phyloP scores from a whole-genome alignment of 805 yeast genomes.

The Alloascoidea africana region DNA sequence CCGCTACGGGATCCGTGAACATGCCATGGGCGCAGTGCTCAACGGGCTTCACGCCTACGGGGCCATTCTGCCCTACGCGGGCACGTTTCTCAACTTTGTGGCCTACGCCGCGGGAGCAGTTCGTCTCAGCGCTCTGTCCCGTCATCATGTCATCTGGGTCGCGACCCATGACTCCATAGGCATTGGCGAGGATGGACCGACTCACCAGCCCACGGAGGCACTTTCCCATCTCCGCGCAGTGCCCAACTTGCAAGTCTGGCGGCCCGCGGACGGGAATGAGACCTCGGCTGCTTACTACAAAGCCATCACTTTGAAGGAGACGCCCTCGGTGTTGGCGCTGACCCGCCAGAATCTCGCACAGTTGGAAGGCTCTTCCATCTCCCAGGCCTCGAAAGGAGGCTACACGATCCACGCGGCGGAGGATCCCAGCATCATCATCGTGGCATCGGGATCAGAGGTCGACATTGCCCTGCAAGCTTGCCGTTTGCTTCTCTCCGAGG shows the following conservation, averaged over 20 bases:
- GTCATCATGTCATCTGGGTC: constrained; percentile 30
- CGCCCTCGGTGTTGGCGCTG: constrained; percentile 61
- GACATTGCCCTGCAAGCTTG: constrained; percentile 70
- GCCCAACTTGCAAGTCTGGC: constrained; percentile 32
- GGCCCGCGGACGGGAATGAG: constrained; percentile 41
- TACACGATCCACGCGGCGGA: constrained; percentile 48
- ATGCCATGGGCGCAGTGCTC: constrained; percentile 97
- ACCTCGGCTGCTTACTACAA: constrained; percentile 36
- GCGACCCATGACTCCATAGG: constrained; percentile 47
- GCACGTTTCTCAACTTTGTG: constrained; percentile 92
- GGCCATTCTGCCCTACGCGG: constrained; percentile 83
- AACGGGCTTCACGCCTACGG: constrained; percentile 91
- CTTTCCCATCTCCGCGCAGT: constrained; percentile 34
- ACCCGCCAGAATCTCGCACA: constrained; percentile 70
- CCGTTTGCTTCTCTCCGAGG: constrained; percentile 41
- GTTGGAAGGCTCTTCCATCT: constrained; percentile 81
- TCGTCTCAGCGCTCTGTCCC: constrained; percentile 30
- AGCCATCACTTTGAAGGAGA: constrained; percentile 38
- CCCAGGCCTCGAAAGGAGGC: constrained; percentile 91
- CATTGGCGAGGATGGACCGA: constrained; percentile 44
- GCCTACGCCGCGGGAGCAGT: constrained; percentile 50
- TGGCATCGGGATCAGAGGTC: constrained; percentile 93
- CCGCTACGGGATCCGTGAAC: constrained; percentile 98
- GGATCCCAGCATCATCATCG: constrained; percentile 56
- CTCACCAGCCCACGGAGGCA: constrained; percentile 41